Evolutionary conservation across 371 early-diverging fungal species (phyloP), one percentile per base, ranked within the genome.

Genomic region (Massospora cicadina): DNA sequence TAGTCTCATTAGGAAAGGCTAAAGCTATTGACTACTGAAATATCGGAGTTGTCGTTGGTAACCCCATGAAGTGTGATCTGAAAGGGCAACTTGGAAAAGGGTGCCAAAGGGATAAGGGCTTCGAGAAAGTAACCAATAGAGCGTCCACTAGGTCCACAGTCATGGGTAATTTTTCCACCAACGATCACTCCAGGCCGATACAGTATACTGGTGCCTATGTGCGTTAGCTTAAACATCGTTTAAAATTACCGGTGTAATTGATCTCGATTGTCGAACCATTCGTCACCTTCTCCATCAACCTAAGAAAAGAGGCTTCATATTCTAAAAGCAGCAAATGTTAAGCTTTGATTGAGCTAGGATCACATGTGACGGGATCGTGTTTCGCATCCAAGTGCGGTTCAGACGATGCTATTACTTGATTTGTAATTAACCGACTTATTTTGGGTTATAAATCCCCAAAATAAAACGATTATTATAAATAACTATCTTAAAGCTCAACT

Each of bases 91-190:
- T 94, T 95, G 13, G 86, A 81, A 72, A 99, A 99, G 10, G 96
- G 95, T 27, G 90, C 91, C 55, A 98, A 78, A 1, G 89, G 86
- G 61, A 95, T 78, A 67, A 98, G 69, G 1, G 90, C 87, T 68
- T 93, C 94, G 29, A 97, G 74, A 68, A 85, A 98, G 72, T 98
- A 96, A 30, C 90, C 93, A 43, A 96, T 83, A 21, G 86, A 83
- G 26, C 96, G 82, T 0, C 73, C 76, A 28, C 72, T 26, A 3
- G 74, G 77, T 21, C 81, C 83, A 70, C 94, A 92, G 63, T 89
- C 94, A 71, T 91, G 90, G 57, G 76, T 72, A 25, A 95, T 74
- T 61, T 80, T 83, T 28, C 98, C 98, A 65, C 95, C 95, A 30
- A 77, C 77, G 67, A 97, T 86, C 59, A 87, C 80, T 24, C 98